Percentiles rank a stretch among this genome's conserved stretches.
Conservation (phyloP, 257 asterid species). For the Ligustrum vulgare region DNA sequence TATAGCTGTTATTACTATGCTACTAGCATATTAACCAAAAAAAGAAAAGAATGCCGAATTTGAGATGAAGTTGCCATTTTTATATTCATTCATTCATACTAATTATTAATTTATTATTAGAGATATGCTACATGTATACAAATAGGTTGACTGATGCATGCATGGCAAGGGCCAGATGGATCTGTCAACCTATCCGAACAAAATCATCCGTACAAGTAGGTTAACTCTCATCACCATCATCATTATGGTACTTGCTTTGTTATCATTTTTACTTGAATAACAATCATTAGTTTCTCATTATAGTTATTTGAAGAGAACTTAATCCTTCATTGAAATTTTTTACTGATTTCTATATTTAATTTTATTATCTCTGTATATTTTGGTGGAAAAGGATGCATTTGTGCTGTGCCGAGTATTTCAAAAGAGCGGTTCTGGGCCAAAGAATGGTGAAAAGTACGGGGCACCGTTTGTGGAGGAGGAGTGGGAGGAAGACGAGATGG, state of each 20-base stretch:
- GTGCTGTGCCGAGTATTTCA: constrained; percentile 85
- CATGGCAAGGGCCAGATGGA: no score
- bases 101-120: no score
- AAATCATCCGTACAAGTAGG: no score
- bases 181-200: no score
- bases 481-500: constrained; percentile 67
- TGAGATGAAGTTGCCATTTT: not conserved
- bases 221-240: not conserved
- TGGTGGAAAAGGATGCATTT: constrained; percentile 58
- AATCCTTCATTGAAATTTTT: not conserved
- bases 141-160: no score
- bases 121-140: no score
- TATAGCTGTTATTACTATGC: not conserved
- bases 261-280: not conserved
- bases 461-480: constrained; percentile 91
- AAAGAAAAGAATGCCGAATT: not conserved
- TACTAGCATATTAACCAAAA: not conserved
- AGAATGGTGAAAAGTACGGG: constrained; percentile 92
- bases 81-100: not conserved
- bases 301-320: not conserved
- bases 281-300: not conserved
- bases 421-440: constrained; percentile 95
- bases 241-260: not conserved
- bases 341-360: not conserved
- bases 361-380: constrained; percentile 10